These are phyloP conservation scores for Hymenoscyphus fructigenus DNA, from an alignment of 2,329 filamentous ascomycete species.

Conservation along the genomic window DNA sequence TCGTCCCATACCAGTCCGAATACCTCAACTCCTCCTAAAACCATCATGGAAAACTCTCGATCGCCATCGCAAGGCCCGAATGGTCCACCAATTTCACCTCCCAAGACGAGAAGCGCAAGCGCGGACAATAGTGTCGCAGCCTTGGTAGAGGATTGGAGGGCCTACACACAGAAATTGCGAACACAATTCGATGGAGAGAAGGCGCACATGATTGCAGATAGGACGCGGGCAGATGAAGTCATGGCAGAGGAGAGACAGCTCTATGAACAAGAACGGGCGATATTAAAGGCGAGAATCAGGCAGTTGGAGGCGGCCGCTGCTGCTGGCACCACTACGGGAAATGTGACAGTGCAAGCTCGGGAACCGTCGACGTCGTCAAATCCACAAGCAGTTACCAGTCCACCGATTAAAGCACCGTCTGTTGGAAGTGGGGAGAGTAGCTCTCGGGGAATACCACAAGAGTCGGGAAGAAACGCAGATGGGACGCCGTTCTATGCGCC, in stretches of 20 bases:
- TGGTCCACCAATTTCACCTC: slow-evolving; percentile 31
- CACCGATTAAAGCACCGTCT: background rate
- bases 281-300: slow-evolving; percentile 30
- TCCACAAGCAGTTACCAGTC: background rate
- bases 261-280: slow-evolving; percentile 35
- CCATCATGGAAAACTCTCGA: slow-evolving; percentile 19
- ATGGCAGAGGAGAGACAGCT: slow-evolving; percentile 36
- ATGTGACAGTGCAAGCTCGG: background rate
- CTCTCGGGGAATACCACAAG: slow-evolving; percentile 30
- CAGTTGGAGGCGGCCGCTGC: slow-evolving; percentile 28
- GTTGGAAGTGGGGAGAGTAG: slow-evolving; percentile 23
- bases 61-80: slow-evolving; percentile 21
- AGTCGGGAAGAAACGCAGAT: slow-evolving; percentile 37
- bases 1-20: slow-evolving; percentile 9
- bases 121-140: slow-evolving; percentile 29
- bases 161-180: slow-evolving; percentile 33
- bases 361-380: background rate
- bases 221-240: slow-evolving; percentile 33
- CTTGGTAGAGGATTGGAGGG: slow-evolving; percentile 35
- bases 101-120: slow-evolving; percentile 33
- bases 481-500: slow-evolving; percentile 38
- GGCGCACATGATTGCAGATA: slow-evolving; percentile 35
- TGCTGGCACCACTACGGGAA: slow-evolving; percentile 5
- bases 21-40: slow-evolving; percentile 14
- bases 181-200: slow-evolving; percentile 35